phyloP scores from a whole-genome alignment of 495 filamentous ascomycete genomes.

The Alectoria sarmentosa region DNA sequence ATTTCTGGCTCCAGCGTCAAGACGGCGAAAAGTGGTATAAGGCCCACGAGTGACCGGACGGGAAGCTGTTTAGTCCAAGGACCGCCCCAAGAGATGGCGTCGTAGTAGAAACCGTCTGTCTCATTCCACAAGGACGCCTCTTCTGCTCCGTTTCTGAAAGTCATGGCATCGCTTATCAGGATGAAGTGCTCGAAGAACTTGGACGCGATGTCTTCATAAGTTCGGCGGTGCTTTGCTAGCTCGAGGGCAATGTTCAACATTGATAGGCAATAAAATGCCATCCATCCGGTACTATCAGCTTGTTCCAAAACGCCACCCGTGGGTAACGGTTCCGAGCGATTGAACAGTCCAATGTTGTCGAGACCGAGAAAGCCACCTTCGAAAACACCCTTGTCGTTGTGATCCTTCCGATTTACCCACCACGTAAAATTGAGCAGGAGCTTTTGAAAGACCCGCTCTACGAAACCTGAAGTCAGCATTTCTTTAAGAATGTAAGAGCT shows the following conservation, averaged over 20 bases:
- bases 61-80: conserved; percentile 89
- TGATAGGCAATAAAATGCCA: conserved; percentile 90
- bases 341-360: conserved; percentile 96
- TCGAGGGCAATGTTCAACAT: conserved; percentile 97
- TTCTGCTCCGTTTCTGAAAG: conserved; percentile 67
- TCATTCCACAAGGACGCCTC: conserved; percentile 92
- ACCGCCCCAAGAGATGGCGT: conserved; percentile 91
- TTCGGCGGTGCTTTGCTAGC: conserved; percentile 89
- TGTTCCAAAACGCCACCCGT: conserved; percentile 92
- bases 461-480: background rate
- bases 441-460: conserved; percentile 92
- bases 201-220: conserved; percentile 91
- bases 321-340: conserved; percentile 92
- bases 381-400: conserved; percentile 90
- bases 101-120: conserved; percentile 94
- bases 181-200: conserved; percentile 99
- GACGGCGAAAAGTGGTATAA: conserved; percentile 90
- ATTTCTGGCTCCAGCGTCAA: conserved; percentile 88
- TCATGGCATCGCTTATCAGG: conserved; percentile 97
- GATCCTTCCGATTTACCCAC: conserved; percentile 97
- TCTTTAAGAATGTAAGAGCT: background rate
- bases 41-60: conserved; percentile 81
- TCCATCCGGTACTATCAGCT: conserved; percentile 97
- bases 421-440: conserved; percentile 94
- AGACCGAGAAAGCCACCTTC: conserved; percentile 95